Evolutionary conservation across 345 rosid genomes (phyloP), one percentile per base, ranked within the genome.

Genomic region (Garcia nutans): DNA sequence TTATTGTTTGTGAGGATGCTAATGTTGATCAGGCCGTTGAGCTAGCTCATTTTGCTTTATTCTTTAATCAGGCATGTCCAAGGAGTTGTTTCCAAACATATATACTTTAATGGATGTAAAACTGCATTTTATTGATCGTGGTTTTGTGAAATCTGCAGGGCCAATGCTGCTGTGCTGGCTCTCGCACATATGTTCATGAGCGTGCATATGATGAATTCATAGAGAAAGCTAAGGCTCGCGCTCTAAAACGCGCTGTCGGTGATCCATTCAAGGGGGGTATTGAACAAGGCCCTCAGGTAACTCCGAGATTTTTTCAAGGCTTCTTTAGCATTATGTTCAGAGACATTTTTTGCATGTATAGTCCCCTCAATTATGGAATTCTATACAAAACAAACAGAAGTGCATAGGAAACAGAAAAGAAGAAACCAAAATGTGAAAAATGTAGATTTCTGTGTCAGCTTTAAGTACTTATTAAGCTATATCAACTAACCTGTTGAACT

Each of bases 231-330:
- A 93, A 85, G 85, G 89, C 87, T 10, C 92, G 89, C 22, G 99
- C 99, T 13, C 24, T 65, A 68, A 86, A 81, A 0, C 97, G 97
- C 24, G 19, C 31, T 56, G 96, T 95, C 77, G 97, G 99, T 13
- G 99, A 95, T 80, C 97, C 99, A 1, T 95, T 95, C 90, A 88
- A 86, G 86, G 75, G 42, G 5, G 97, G 96, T 55, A 85, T 84
- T 33, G 94, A 95, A 80, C 99, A 95, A 90, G 99, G 98, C 37
- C 99, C 99, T 13, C 99, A 95, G 99, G 99, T 92, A 84, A 71
- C 72, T 49, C 41, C 20, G 6, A 52, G 15, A 10, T 49, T 17
- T 6, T 41, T 47, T 13, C 17, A 15, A 19, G 71, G 26, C 24
- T n/a, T 49, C 16, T 24, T 13, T 28, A 12, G 17, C 28, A 13